Base-by-base conservation (phyloP, 768 basidiomycete species). In the Russula earlei region DNA sequence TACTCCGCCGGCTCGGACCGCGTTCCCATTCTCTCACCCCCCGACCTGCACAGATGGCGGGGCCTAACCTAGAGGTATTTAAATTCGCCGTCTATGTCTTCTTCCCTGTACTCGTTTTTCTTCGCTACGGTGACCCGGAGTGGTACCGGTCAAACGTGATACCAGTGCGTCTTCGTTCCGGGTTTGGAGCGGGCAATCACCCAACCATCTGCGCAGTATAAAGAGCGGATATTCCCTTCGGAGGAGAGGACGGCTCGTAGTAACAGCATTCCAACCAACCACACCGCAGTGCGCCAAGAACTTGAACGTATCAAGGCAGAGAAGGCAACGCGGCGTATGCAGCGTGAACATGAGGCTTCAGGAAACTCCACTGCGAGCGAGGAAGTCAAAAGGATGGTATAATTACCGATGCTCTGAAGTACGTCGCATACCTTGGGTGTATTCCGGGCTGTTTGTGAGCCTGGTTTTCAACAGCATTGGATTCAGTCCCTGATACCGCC, bases 61-160 rank as follows among this genome's bases (percentile, higher is more conserved):
- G 87, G 11, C 82, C 87, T 34, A 88, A 87, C 67, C 82, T 93
- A 52, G 91, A 93, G 69, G 78, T 92, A 17, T 90, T 92, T 83
- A 92, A 91, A 71, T 93, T 93, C 63, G 81, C 81, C 4, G 70
- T 91, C 17, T 92, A 93, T 69, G 81, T 93, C 54, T 90, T 90
- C 63, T 82, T 91, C 56, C 91, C 91, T 10, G 81, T 93, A 55
- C 72, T 78, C 44, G 84, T 87, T 22, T 78, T 93, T 65, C 71
- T 91, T 48, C 86, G 91, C 69, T 92, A 88, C 65, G 90, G 91
- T 42, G 87, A 92, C 68, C 88, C 89, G 5, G 80, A 85, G 40
- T 93, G 91, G 91, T 93, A 92, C 65, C 76, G 78, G 53, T 72
- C 75, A 46, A 75, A 88, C 62, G 89, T 94, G 55, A 71, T 87